Evolutionary conservation across 192 early-diverging fungal genomes (phyloP), one percentile per base, ranked within the genome.

Genomic region (Coemansia sp.): DNA sequence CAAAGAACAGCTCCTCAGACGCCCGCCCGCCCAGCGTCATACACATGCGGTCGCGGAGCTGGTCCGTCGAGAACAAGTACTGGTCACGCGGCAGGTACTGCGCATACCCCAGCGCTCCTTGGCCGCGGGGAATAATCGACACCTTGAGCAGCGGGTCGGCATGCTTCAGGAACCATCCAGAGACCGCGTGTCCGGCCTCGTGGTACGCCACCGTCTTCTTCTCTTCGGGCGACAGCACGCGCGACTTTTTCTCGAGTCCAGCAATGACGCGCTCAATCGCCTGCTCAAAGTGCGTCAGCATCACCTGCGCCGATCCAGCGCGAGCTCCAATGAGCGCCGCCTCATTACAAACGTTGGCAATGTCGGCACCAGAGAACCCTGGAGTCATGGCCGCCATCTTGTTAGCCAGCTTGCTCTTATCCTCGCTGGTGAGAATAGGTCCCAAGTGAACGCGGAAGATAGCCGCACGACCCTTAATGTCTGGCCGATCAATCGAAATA

Each of bases 161-260:
- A 68, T 96, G 90, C 67, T 96, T 87, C 63, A 99, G 85, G 74
- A 94, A 99, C 98, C 98, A 99, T 35, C 98, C 98, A 14, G 91
- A 94, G 63, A 99, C 95, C 33, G 98, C 98, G 75, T 99, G 98
- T 1, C 98, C 98, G 17, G 98, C 98, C 86, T 99, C 98, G 82
- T 99, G 98, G 80, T 99, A 96, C 9, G 98, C 98, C 40, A 99
- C 96, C 26, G 94, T 97, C 88, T 93, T 97, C 89, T 99, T 99
- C 85, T 99, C 98, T 62, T 95, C 92, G 2, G 98, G 96, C 35
- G 92, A 92, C 58, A 99, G 84, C 37, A 98, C 93, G 21, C 93
- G 89, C 38, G 94, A 94, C 80, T 98, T 98, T 88, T 97, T 99
- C 79, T 99, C 98, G 7, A 99, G 85, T 26, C 98, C 98, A 10